These are phyloP conservation scores for Russula sp. DNA, from an alignment of 768 basidiomycete genomes.

Conservation along the genomic window DNA sequence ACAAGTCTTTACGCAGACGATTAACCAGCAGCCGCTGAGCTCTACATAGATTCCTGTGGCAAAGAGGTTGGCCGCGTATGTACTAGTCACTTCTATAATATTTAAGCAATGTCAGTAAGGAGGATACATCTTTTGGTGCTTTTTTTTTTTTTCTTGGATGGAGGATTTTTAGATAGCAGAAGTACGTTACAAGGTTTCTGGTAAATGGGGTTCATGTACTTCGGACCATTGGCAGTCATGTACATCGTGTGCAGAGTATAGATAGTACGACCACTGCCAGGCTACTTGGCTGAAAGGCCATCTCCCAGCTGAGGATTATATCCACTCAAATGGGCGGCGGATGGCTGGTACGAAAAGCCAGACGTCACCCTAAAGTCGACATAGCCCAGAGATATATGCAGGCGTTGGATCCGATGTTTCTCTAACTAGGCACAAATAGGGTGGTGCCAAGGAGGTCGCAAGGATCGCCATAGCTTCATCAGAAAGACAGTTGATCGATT, in stretches of 20 bases:
- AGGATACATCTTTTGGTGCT: too few species aligned
- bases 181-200: too few species aligned
- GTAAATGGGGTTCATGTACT: background rate
- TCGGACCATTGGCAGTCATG: too few species aligned
- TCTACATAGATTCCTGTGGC: constrained; percentile 7
- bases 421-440: background rate
- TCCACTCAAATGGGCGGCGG: background rate
- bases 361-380: too few species aligned
- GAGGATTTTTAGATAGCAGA: too few species aligned
- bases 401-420: background rate
- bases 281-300: background rate
- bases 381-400: background rate
- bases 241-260: too few species aligned
- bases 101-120: too few species aligned
- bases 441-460: background rate
- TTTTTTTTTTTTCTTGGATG: background rate
- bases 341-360: background rate
- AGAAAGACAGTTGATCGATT: constrained; percentile 27
- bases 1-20: constrained; percentile 20
- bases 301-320: background rate
- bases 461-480: background rate
- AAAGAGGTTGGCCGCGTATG: background rate
- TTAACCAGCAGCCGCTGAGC: constrained; percentile 9
- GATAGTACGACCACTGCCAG: too few species aligned
- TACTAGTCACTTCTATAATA: too few species aligned